Percentiles rank a stretch among this genome's conserved stretches.
Evolutionary conservation across 257 asterid genomes (phyloP).

Genomic region (Mentha longifolia): DNA sequence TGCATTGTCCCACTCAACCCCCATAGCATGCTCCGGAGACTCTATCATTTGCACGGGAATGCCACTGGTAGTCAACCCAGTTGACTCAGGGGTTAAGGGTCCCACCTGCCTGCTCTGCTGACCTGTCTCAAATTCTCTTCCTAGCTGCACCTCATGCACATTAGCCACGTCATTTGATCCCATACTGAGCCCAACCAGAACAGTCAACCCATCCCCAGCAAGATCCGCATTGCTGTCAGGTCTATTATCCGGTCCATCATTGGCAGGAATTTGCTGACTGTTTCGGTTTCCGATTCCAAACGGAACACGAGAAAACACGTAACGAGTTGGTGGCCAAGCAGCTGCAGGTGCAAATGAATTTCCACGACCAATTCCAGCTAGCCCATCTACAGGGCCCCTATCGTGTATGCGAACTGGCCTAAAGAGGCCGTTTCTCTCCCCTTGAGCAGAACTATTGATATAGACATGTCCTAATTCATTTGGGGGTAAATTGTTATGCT

Average conservation of each 20-base stretch:
- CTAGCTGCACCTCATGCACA: conserved; percentile 62
- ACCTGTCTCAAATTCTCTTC: conserved; percentile 60
- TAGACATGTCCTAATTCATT: conserved; percentile 67
- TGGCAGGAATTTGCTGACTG: conserved; percentile 70
- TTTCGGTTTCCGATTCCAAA: conserved; percentile 83
- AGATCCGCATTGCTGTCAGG: conserved; percentile 71
- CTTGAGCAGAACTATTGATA: conserved; percentile 70
- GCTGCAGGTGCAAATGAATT: conserved; percentile 76
- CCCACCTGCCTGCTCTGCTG: conserved; percentile 50
- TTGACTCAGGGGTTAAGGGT: conserved; percentile 55
- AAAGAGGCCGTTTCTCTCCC: conserved; percentile 74
- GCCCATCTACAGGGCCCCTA: conserved; percentile 86
- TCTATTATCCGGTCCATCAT: conserved; percentile 81
- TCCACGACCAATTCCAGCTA: conserved; percentile 97
- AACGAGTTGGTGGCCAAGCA: conserved; percentile 97
- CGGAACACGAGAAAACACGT: conserved; percentile 98
- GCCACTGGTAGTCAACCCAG: conserved; percentile 61
- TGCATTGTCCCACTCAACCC: conserved; percentile 76
- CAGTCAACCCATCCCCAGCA: conserved; percentile 92
- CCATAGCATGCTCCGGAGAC: conserved; percentile 63
- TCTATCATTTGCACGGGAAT: conserved; percentile 67
- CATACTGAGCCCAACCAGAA: conserved; percentile 95
- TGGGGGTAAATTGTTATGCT: conserved; percentile 54
- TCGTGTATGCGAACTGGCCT: conserved; percentile 88
- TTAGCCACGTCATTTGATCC: conserved; percentile 59